Evolutionary conservation across 306 rosid species (phyloP).

Genomic region (Rubus idaeus): DNA sequence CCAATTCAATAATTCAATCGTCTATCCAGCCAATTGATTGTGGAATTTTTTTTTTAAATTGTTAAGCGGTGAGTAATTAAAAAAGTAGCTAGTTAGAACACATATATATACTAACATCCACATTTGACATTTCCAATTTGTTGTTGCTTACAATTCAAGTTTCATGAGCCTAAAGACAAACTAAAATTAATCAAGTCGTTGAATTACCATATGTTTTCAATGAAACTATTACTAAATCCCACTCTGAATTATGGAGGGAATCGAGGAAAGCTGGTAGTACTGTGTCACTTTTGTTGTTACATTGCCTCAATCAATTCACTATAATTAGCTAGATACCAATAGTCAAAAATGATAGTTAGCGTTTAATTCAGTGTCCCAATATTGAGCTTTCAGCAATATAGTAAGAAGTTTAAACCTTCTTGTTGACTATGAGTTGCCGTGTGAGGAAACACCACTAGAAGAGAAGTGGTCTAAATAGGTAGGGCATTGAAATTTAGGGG

Average conservation of each 20-base stretch:
- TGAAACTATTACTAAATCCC: background rate
- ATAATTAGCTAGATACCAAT: background rate
- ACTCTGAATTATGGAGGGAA: background rate
- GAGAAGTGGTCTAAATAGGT: background rate
- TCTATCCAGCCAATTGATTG: background rate
- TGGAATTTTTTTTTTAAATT: background rate
- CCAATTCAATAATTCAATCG: no score
- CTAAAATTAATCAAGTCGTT: background rate
- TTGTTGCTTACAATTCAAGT: background rate
- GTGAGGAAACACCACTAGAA: background rate
- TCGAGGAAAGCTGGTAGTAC: background rate
- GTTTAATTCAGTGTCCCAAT: background rate
- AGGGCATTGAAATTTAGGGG: background rate
- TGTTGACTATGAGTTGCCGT: slow-evolving; percentile 18
- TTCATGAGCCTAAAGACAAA: background rate
- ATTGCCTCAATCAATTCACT: slow-evolving; percentile 1
- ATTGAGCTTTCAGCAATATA: background rate
- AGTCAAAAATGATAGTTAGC: background rate
- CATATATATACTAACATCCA: background rate
- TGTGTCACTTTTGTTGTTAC: slow-evolving; percentile 12
- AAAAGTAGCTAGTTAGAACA: background rate
- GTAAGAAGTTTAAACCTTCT: background rate
- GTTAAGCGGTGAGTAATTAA: background rate
- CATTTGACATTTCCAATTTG: no score
- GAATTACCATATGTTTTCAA: background rate